Base-by-base conservation (phyloP, 2,329 filamentous ascomycete species). In the Coniochaeta ligniaria region DNA sequence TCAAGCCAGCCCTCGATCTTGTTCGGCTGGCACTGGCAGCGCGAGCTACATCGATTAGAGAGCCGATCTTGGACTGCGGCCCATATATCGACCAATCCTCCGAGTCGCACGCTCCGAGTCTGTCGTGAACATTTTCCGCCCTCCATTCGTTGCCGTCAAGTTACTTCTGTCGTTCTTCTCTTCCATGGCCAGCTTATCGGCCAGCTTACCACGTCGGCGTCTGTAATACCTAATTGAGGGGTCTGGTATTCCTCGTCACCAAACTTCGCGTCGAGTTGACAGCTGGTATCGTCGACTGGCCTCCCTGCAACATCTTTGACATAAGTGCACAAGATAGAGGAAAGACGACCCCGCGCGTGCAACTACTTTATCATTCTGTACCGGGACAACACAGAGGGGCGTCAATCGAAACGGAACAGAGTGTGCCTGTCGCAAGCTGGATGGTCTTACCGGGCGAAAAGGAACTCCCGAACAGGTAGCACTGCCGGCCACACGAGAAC, bases 161-260 rank as follows among this genome's bases (percentile, higher is more conserved):
- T 57, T 59, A 26, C 12, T 50, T 56, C 45, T 62, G 35, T 36
- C 55, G 31, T 38, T 66, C 56, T 61, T 66, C 59, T 60, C 38
- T 63, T 64, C 62, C 62, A 68, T 69, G 69, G 68, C 65, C 60
- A 54, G 63, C 61, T 54, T 67, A 63, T 41, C 54, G 69, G 68
- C 65, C 60, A 54, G 63, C 61, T 54, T 67, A 63, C 43, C 54
- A 60, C 61, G 62, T 60, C 63, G 63, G 59, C 24, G 66, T 67
- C 68, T 66, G 61, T 68, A 68, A 64, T 69, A 61, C 60, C 66
- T 69, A 67, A 68, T 68, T 65, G 69, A 69, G 71, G 73, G 65
- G 67, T 73, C 71, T 70, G 73, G 71, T 64, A 73, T 74, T 74
- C 70, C 73, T 73, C 63, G 62, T 52, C 60, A 17, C 26, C 22